These are phyloP conservation scores for Metarhizium humberi DNA, from an alignment of 2,329 filamentous ascomycete species.

Conservation along the genomic window DNA sequence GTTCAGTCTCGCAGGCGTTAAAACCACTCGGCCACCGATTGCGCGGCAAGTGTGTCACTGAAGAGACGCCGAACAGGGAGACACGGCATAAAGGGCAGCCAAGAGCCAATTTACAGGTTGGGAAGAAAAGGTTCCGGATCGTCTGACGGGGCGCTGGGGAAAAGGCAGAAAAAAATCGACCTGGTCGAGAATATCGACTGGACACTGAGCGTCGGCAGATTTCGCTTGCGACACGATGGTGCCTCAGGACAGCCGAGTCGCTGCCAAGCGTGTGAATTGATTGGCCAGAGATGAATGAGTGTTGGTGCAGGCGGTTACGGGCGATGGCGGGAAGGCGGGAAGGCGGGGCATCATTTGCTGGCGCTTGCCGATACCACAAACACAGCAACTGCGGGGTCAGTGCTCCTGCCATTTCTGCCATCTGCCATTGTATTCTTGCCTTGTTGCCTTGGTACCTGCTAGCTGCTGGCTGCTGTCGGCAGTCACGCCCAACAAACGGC, in stretches of 20 bases:
- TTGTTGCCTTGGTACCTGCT: no score
- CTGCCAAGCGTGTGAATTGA: slow-evolving; percentile 1
- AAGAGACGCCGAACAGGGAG: background rate
- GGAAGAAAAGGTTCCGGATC: background rate
- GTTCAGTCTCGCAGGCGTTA: background rate
- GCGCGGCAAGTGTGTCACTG: background rate
- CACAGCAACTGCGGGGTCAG: background rate
- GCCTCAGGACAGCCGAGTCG: background rate
- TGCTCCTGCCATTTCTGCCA: no score
- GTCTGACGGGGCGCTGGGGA: background rate
- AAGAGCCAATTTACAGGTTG: background rate
- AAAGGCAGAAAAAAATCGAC: background rate
- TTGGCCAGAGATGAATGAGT: background rate
- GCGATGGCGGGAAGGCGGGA: background rate
- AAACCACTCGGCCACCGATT: background rate
- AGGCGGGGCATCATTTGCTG: background rate
- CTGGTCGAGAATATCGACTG: background rate
- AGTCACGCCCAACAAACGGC: no score
- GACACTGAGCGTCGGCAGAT: background rate
- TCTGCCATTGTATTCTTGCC: background rate
- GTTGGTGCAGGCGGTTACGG: background rate
- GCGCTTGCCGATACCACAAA: background rate
- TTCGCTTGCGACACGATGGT: no score
- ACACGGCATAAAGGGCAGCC: background rate
- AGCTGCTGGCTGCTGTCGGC: no score